Evolutionary conservation across 1,139 yeast genomes (phyloP), one percentile per base, ranked within the genome.

Genomic region (Fermentozyma sake): DNA sequence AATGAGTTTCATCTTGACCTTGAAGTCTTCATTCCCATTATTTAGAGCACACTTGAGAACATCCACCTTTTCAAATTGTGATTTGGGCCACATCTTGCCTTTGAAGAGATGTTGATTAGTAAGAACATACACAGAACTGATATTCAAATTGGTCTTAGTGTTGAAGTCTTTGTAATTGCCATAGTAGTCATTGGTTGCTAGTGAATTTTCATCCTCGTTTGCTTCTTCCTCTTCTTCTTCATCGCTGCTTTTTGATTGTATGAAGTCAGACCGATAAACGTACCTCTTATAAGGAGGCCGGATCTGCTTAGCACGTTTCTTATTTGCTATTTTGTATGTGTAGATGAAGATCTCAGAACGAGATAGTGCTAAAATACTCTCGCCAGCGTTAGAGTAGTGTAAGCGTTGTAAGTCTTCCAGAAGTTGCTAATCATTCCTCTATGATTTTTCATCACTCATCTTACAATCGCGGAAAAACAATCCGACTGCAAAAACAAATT

Each of bases 251-350:
- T 46, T 48, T 14, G 44, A 51, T 12, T 37, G 39, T 4, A 58
- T 52, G 27, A 55, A 66, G 28, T 70, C 68, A 16, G 71, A 66
- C 20, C 81, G 79, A 39, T 84, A 86, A 10, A 80, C 84, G 53
- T 81, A 82, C 57, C 80, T 72, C 58, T 78, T 70, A 56, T 83
- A 86, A 23, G 91, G 83, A 44, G 81, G 77, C 52, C 80, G 77
- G 32, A 71, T 64, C 66, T 86, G 80, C 64, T 82, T 82, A 10
- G 95, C 87, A 53, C 96, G 69, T 49, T 89, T 60, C 57, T 86
- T 86, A 55, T 86, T 86, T 25, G 87, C 95, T 76, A 86, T 86
- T 36, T 50, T 63, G 64, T 31, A 27, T 19, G 18, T 16, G 10
- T n/a, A n/a, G n/a, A n/a, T n/a, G n/a, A n/a, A n/a, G n/a, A n/a